Evolutionary conservation across 129 eudicot species (phyloP), one percentile per base, ranked within the genome.

Genomic region (Artemisia argyi): DNA sequence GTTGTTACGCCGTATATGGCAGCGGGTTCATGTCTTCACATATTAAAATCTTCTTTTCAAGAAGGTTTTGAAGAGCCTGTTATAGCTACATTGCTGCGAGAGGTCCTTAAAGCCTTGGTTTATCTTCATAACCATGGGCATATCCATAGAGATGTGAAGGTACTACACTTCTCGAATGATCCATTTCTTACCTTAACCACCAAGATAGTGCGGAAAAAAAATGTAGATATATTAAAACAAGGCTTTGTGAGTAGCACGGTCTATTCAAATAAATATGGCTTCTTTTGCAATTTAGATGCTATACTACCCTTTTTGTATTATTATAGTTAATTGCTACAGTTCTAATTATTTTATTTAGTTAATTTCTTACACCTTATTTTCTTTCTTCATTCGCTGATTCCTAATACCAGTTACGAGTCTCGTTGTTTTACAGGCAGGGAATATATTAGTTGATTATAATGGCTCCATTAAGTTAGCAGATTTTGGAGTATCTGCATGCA

Each of bases 131-230:
- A 58, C 30, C 98, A 93, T 49, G 98, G 98, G 55, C 98, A 93
- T 76, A 93, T 93, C 49, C 98, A 93, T 58, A 79, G 98, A 84
- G 98, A 93, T 65, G 98, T 93, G 77, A 93, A 93, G 98, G 98
- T 93, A 85, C 24, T 12, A 72, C 47, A 42, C 53, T 49, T 48
- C 67, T 52, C 20, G 0, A 12, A 32, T 71, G 4, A 58, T 74
- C 20, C 54, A 7, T 28, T 68, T 57, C 32, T 46, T 55, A 32
- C 44, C 20, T 18, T 14, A 14, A 70, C 18, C 7, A 32, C 64
- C 7, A 66, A 46, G 66, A 30, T 48, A 16, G 35, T 26, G 46
- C 53, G 15, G 54, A 44, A 12, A 13, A 28, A 69, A 4, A n/a
- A 9, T 53, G 32, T 52, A n/a, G 68, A 9, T 44, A 57, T 71